Evolutionary conservation across 306 rosid species (phyloP).

Genomic region (Cicer judaicum): DNA sequence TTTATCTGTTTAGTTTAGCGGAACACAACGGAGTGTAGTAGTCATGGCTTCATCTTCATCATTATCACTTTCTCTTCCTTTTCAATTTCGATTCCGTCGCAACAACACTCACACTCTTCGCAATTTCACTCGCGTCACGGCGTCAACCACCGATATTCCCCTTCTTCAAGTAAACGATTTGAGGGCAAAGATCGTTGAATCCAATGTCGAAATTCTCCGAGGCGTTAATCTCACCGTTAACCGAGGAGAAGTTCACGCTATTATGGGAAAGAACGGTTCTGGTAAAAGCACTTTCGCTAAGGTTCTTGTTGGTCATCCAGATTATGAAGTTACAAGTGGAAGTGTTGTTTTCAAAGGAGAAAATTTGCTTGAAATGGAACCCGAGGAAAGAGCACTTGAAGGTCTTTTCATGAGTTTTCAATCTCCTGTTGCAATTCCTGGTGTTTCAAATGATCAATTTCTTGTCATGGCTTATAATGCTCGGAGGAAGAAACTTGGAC

Average conservation of each 20-base stretch:
- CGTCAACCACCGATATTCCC: conserved; percentile 43
- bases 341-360: conserved; percentile 79
- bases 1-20: too few species aligned
- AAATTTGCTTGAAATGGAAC: conserved; percentile 79
- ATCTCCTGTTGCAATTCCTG: conserved; percentile 88
- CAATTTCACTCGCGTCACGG: conserved; percentile 18
- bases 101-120: conserved; percentile 23
- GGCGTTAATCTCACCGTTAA: conserved; percentile 79
- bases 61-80: not conserved
- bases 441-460: conserved; percentile 86
- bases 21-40: not conserved
- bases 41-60: conserved; percentile 5
- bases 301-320: conserved; percentile 89
- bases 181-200: conserved; percentile 72
- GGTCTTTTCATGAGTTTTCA: conserved; percentile 98
- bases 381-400: conserved; percentile 80
- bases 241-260: conserved; percentile 93
- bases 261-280: conserved; percentile 97
- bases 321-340: conserved; percentile 88
- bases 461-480: conserved; percentile 94
- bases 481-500: conserved; percentile 73
- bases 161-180: conserved; percentile 80
- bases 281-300: conserved; percentile 96
- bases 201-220: conserved; percentile 66
- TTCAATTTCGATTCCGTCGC: not conserved